Percentiles rank a stretch among this genome's conserved stretches.
Evolutionary conservation across 805 yeast genomes (phyloP).

Genomic region (Saturnispora hagleri): DNA sequence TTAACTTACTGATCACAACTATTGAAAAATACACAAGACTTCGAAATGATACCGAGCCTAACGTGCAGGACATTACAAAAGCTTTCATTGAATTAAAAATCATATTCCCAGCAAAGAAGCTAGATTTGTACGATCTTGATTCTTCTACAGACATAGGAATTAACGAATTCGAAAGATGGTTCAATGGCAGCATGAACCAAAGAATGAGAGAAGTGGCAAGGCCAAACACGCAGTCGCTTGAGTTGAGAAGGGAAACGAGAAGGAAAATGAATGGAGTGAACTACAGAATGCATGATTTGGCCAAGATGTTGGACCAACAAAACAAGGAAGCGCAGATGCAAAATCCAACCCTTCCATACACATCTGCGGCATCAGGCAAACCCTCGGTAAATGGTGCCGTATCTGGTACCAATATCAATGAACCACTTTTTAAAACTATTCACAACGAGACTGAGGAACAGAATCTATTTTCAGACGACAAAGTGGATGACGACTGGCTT

Average conservation of each 20-base stretch:
- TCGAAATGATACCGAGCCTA: slow-evolving; percentile 30
- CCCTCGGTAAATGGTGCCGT: neutral
- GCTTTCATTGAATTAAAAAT: slow-evolving; percentile 59
- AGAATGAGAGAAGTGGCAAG: slow-evolving; percentile 33
- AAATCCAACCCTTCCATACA: slow-evolving; percentile 17
- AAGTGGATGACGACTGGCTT: slow-evolving; percentile 28
- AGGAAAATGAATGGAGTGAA: slow-evolving; percentile 18
- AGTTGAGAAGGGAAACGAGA: slow-evolving; percentile 17
- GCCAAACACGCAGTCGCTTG: slow-evolving; percentile 23
- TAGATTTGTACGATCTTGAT: slow-evolving; percentile 48
- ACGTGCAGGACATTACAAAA: slow-evolving; percentile 58
- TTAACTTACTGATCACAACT: slow-evolving; percentile 44
- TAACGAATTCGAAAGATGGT: slow-evolving; percentile 48
- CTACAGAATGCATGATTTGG: slow-evolving; percentile 25
- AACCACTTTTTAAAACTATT: neutral
- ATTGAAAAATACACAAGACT: slow-evolving; percentile 41
- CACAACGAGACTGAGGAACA: neutral
- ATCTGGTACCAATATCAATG: neutral
- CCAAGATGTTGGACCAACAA: slow-evolving; percentile 26
- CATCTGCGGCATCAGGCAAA: neutral
- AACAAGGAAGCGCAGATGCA: slow-evolving; percentile 20
- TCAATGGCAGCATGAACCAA: slow-evolving; percentile 35
- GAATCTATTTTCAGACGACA: slow-evolving; percentile 10
- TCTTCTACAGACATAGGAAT: slow-evolving; percentile 39
- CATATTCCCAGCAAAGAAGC: slow-evolving; percentile 45